Evolutionary conservation across 2,329 filamentous ascomycete genomes (phyloP), one percentile per base, ranked within the genome.

Genomic region (Lachnellula occidentalis): DNA sequence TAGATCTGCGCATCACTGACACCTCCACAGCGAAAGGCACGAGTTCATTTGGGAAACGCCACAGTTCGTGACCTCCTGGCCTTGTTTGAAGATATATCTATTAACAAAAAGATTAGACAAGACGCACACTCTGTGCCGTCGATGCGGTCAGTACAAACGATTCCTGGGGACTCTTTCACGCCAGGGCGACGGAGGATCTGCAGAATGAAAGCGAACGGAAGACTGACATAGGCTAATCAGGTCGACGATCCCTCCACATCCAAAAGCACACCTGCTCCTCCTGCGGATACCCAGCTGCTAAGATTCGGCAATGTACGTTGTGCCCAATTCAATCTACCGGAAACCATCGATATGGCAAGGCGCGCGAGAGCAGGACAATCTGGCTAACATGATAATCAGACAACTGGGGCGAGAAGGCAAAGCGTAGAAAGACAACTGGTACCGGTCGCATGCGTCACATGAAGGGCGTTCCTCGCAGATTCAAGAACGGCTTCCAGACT

Each of bases 341-440:
- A 31, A 39, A 57, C 43, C 21, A 51, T 39, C 50, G 64, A 73
- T 22, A 45, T 85, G 81, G 76, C 77, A 85, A 87, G 45, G 54
- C 45, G 81, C 70, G 81, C 86, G 69, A 86, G 84, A 79, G 75
- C 83, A 72, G 83, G 85, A 86, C 79, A 85, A 81, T 72, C 86
- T 83, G 69, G 85, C 86, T 71, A 82, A 82, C 69, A 82, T 81
- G 81, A 70, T 82, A 82, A 11, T 74, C 74, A 97, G 92, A 87
- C 87, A 96, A 99, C 89, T 99, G 94, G 94, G 85, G 89, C 77
- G 92, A 97, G 86, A 99, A 99, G 89, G 92, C 92, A 71, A 97
- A 97, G 90, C 85, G 94, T 78, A 95, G 94, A 88, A 97, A 96
- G 92, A 96, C 92, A 73, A 92, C 89, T 75, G 94, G 94, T 72